Evolutionary conservation across 139 green algal species (phyloP).

Genomic region (Edaphochlamys debaryana): DNA sequence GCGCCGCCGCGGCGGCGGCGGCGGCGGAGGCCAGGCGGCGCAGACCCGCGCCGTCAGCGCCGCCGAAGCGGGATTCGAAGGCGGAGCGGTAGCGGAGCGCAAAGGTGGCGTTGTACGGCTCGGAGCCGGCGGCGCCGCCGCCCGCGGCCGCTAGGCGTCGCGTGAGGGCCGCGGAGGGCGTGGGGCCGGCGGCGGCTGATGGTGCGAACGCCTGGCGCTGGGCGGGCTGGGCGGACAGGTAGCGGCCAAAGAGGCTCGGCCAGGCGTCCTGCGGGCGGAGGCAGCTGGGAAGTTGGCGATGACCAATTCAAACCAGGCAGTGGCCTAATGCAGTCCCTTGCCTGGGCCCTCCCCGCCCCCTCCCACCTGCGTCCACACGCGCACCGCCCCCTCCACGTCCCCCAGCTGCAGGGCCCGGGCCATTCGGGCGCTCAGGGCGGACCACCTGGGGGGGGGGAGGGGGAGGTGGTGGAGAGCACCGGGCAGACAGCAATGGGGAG

Average conservation of each 20-base stretch:
- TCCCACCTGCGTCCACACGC: constrained; percentile 8
- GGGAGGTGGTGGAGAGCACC: not conserved
- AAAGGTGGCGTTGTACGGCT: constrained; percentile 15
- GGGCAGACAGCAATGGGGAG: not conserved
- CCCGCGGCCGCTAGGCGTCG: not conserved
- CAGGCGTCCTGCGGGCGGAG: constrained; percentile 27
- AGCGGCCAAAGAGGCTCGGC: constrained; percentile 17
- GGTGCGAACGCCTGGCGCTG: too few relatives aligned
- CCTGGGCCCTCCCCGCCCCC: too few relatives aligned
- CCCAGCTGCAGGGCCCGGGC: not conserved
- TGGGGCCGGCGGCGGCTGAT: not conserved
- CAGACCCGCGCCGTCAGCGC: not conserved
- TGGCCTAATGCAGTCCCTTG: too few relatives aligned
- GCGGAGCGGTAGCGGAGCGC: not conserved
- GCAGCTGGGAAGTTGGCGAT: too few relatives aligned
- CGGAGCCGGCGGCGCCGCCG: not conserved
- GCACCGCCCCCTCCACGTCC: constrained; percentile 15
- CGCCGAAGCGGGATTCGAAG: constrained; percentile 25
- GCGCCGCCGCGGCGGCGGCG: too few relatives aligned
- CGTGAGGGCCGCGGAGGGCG: not conserved
- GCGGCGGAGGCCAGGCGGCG: too few relatives aligned
- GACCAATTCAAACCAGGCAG: too few relatives aligned
- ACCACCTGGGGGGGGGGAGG: constrained; percentile 3
- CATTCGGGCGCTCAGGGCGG: not conserved
- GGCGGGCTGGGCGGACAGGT: not conserved